These are phyloP conservation scores for Penicillium aurantiogriseum DNA, from an alignment of 2,329 filamentous ascomycete species.

Conservation along the genomic window DNA sequence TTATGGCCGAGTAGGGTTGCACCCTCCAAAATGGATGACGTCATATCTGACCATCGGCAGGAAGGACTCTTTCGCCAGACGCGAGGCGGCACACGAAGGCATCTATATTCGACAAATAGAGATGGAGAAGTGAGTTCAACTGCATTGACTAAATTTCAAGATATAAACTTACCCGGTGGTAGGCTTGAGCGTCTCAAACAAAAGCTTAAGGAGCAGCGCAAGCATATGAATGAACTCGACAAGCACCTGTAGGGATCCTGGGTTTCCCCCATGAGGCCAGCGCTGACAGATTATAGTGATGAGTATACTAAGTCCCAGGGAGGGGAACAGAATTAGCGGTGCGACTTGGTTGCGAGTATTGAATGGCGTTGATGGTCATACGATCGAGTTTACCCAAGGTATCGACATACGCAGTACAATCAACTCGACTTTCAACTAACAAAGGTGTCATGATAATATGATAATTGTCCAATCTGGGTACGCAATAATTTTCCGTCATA, in stretches of 20 bases:
- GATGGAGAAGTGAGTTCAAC: conserved; percentile 20
- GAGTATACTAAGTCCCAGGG: conserved; percentile 17
- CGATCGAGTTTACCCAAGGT: neutral
- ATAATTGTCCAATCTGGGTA: neutral
- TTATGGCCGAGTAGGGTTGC: conserved; percentile 27
- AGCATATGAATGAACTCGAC: conserved; percentile 29
- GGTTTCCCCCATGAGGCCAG: neutral
- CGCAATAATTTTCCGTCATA: neutral
- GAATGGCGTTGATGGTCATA: neutral
- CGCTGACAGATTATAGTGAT: conserved; percentile 12
- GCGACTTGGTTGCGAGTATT: neutral
- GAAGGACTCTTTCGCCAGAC: conserved; percentile 23
- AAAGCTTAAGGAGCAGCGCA: conserved; percentile 25
- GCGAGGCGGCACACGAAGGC: conserved; percentile 19
- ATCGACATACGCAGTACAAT: neutral
- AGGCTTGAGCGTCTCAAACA: conserved; percentile 19
- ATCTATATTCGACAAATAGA: conserved; percentile 23
- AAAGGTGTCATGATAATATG: neutral
- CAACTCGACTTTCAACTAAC: neutral
- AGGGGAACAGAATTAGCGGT: conserved; percentile 19
- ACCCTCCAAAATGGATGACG: conserved; percentile 17
- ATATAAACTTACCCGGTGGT: neutral
- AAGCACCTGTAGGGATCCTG: conserved; percentile 24
- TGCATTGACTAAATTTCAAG: neutral
- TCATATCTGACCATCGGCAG: conserved; percentile 18